Conservation (phyloP, 2,329 filamentous ascomycete genomes). For the Trichothecium roseum region DNA sequence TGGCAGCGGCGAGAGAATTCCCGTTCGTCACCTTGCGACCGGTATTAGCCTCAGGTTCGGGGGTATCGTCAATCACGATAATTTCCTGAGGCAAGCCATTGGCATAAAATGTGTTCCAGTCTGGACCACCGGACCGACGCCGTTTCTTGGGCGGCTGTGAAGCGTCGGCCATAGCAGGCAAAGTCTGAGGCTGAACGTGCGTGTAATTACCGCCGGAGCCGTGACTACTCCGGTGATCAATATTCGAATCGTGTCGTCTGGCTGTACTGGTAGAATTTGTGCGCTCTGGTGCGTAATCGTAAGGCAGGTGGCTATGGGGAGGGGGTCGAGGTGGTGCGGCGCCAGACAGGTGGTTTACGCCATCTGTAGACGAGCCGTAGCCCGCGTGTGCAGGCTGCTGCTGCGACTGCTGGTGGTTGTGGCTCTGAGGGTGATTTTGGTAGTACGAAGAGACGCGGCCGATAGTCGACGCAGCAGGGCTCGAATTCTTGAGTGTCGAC, state of each 20-base stretch:
- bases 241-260: slow-evolving; percentile 12
- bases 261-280: slow-evolving; percentile 5
- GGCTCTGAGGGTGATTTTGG: not conserved
- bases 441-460: slow-evolving; percentile 1
- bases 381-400: slow-evolving; percentile 11
- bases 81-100: slow-evolving; percentile 78
- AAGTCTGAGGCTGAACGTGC: too few species aligned
- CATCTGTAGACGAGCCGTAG: slow-evolving; percentile 23
- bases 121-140: slow-evolving; percentile 52
- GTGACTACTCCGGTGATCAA: slow-evolving; percentile 4
- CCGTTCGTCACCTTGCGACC: slow-evolving; percentile 26
- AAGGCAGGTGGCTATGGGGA: slow-evolving; percentile 13
- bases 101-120: slow-evolving; percentile 75
- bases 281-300: slow-evolving; percentile 6
- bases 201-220: not conserved
- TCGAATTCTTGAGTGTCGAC: slow-evolving; percentile 2
- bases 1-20: slow-evolving; percentile 18
- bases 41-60: slow-evolving; percentile 41
- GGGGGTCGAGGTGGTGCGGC: slow-evolving; percentile 17
- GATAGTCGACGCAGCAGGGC: slow-evolving; percentile 4
- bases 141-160: slow-evolving; percentile 32
- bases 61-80: slow-evolving; percentile 73
- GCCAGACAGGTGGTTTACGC: slow-evolving; percentile 15
- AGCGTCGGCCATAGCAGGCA: slow-evolving; percentile 5
- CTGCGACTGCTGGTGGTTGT: not conserved